Conservation (phyloP, 805 yeast genomes). For the Cyberlindnera sargentensis region DNA sequence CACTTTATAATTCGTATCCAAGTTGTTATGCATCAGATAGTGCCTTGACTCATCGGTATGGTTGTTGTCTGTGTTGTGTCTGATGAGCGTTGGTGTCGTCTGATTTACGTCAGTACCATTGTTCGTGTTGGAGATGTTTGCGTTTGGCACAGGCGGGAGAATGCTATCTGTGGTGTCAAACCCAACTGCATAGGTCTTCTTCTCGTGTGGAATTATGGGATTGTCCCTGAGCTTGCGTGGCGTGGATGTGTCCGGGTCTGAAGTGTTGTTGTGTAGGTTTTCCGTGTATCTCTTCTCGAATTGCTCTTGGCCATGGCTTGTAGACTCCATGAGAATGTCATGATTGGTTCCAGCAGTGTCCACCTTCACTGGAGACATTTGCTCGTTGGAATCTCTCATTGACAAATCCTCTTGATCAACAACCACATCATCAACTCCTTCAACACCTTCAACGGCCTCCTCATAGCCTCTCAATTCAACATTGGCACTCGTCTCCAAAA, state of each 20-base stretch:
- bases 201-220: constrained; percentile 23
- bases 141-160: constrained; percentile 21
- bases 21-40: constrained; percentile 17
- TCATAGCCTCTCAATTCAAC: constrained; percentile 52
- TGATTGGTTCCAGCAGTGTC: constrained; percentile 8
- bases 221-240: constrained; percentile 8
- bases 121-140: constrained; percentile 18
- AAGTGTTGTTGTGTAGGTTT: constrained; percentile 3
- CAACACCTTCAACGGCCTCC: constrained; percentile 24
- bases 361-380: constrained; percentile 22
- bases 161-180: constrained; percentile 25
- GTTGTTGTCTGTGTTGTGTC: constrained; percentile 7
- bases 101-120: constrained; percentile 22
- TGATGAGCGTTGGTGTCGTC: constrained; percentile 21
- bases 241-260: neutral
- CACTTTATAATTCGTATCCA: constrained; percentile 19
- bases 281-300: constrained; percentile 13
- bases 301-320: constrained; percentile 15
- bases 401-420: constrained; percentile 3
- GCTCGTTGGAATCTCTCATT: constrained; percentile 19
- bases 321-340: constrained; percentile 17
- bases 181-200: constrained; percentile 4
- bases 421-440: neutral
- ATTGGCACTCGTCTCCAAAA: constrained; percentile 70
- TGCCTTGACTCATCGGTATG: constrained; percentile 11